A percentile compares a stretch with the other conserved stretches of the same genome.
These are phyloP conservation scores for Ogataea paradorogensis DNA, from an alignment of 805 yeast species.

Conservation along the genomic window DNA sequence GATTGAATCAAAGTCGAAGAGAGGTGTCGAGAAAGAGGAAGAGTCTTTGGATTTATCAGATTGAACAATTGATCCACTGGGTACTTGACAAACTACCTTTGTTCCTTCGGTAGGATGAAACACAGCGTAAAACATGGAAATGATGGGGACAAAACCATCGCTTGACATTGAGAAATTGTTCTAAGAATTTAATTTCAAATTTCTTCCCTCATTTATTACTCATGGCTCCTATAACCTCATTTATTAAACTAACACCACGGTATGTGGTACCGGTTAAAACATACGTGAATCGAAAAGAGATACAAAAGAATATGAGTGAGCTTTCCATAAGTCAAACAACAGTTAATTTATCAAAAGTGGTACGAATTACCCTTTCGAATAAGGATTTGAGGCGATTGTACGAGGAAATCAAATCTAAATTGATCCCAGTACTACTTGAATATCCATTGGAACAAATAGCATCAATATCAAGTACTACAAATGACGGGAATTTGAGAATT, in stretches of 20 bases:
- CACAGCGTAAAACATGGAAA: slow-evolving; percentile 83
- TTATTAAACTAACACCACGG: slow-evolving; percentile 15
- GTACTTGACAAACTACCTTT: slow-evolving; percentile 86
- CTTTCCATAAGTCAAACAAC: slow-evolving; percentile 9
- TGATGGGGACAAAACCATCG: slow-evolving; percentile 81
- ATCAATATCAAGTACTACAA: slow-evolving; percentile 9
- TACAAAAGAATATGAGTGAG: slow-evolving; percentile 21
- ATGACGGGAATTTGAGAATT: slow-evolving; percentile 12
- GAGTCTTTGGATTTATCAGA: slow-evolving; percentile 34
- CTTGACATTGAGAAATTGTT: slow-evolving; percentile 23
- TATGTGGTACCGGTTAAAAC: slow-evolving; percentile 26
- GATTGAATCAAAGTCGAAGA: slow-evolving; percentile 78
- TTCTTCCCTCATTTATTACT: neutral
- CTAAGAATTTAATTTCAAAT: too few relatives aligned
- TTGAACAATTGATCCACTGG: slow-evolving; percentile 63
- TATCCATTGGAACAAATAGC: slow-evolving; percentile 20
- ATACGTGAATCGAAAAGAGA: slow-evolving; percentile 25
- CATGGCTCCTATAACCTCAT: slow-evolving; percentile 22
- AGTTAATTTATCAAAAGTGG: slow-evolving; percentile 21
- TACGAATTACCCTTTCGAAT: slow-evolving; percentile 25
- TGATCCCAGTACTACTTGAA: slow-evolving; percentile 23
- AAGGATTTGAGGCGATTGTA: slow-evolving; percentile 23
- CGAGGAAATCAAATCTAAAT: slow-evolving; percentile 16
- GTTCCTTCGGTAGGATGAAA: slow-evolving; percentile 97
- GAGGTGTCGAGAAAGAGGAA: slow-evolving; percentile 36